Evolutionary conservation across 257 asterid genomes (phyloP), one percentile per base, ranked within the genome.

Genomic region (Nyctanthes arbortristis): DNA sequence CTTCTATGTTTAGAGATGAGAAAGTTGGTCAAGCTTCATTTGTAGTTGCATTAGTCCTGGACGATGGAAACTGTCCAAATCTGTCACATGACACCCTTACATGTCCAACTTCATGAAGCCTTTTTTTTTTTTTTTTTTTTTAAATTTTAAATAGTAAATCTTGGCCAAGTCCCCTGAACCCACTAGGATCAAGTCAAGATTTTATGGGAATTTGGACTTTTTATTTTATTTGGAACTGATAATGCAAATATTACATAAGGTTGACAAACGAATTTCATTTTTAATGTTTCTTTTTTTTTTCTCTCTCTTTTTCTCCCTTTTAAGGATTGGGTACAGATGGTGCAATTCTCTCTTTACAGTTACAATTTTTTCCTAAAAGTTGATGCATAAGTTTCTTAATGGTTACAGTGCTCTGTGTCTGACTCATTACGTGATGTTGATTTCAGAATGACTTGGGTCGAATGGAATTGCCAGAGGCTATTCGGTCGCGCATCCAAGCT

Each of bases 401-500:
- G 43, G 43, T 4, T 36, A 16, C 12, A 16, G 16, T 9, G 43
- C 12, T 13, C 12, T 36, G 43, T 61, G 35, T 67, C 65, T 72
- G 62, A 65, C 31, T 29, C 4, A 4, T 69, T 16, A 5, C 36
- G 62, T 47, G 31, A 57, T 43, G 39, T 65, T 76, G 89, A 36
- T 36, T 13, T 3, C 93, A 90, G 98, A 87, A 80, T 65, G 98
- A 90, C 25, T 80, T 93, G 82, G 89, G 90, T 65, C 88, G 80
- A 62, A 90, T 93, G 97, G 90, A 81, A 78, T 70, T 93, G 80
- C 97, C 98, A 0, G 90, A 90, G 60, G 65, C 80, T 25, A 75
- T 93, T 52, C 85, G 98, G 68, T 81, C 88, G 87, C 97, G 96
- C 37, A 86, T 93, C 58, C 98, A 93, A 83, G 85, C 89, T n/a